phyloP scores from a whole-genome alignment of 805 yeast genomes.

The Ogataea allantospora region DNA sequence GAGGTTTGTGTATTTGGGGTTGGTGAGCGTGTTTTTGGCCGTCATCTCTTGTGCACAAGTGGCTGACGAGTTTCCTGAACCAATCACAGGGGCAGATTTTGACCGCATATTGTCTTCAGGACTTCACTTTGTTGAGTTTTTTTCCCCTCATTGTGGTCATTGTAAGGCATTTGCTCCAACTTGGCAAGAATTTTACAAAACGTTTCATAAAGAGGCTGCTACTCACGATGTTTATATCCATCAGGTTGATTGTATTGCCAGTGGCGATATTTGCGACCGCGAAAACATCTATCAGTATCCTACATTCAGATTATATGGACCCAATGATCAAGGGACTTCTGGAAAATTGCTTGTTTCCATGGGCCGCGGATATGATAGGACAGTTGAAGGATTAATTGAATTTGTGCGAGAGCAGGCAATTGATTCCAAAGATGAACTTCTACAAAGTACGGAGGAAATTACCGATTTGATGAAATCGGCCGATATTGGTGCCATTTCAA shows the following conservation, averaged over 20 bases:
- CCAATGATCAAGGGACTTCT: constrained; percentile 40
- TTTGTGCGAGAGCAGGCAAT: constrained; percentile 53
- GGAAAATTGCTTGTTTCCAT: constrained; percentile 42
- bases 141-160: constrained; percentile 85
- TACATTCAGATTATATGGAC: constrained; percentile 63
- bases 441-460: constrained; percentile 46
- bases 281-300: constrained; percentile 72
- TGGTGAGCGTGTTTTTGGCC: neutral
- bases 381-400: constrained; percentile 46
- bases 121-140: constrained; percentile 80
- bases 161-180: constrained; percentile 77
- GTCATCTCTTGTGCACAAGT: neutral
- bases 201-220: constrained; percentile 48
- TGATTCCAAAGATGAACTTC: constrained; percentile 42
- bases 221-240: constrained; percentile 51
- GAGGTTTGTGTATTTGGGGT: constrained; percentile 2
- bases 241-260: constrained; percentile 82
- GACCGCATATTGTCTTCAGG: constrained; percentile 49
- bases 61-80: constrained; percentile 43
- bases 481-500: constrained; percentile 21
- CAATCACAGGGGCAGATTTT: constrained; percentile 50
- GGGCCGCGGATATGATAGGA: constrained; percentile 47
- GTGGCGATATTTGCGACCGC: constrained; percentile 79
- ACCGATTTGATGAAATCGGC: constrained; percentile 7
- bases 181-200: constrained; percentile 69